Conservation (phyloP, 805 yeast genomes). For the Nakazawaea pomicola region DNA sequence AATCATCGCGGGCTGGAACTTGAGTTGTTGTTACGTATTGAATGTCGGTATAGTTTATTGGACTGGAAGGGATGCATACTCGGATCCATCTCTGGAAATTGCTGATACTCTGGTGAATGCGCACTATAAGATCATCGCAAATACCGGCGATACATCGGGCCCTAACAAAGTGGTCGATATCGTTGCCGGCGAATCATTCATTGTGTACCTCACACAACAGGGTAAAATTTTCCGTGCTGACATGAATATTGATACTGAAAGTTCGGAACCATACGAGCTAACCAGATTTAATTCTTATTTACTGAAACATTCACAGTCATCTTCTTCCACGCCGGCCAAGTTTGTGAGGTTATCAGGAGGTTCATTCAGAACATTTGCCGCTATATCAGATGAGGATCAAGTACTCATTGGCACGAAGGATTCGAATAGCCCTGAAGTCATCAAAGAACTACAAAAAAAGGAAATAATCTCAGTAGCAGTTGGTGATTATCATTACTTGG, state of each 20-base stretch:
- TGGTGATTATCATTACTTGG: constrained; percentile 71
- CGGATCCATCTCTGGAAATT: constrained; percentile 16
- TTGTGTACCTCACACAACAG: constrained; percentile 42
- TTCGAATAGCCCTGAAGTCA: constrained; percentile 24
- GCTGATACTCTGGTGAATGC: constrained; percentile 31
- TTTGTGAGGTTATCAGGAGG: constrained; percentile 56
- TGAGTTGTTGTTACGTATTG: constrained; percentile 43
- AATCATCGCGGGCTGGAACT: constrained; percentile 65
- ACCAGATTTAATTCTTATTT: constrained; percentile 29
- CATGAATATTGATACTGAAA: constrained; percentile 20
- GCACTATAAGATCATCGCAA: constrained; percentile 34
- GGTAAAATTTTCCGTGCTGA: constrained; percentile 37
- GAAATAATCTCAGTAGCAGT: constrained; percentile 52
- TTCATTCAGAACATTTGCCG: constrained; percentile 47
- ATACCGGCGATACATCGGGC: constrained; percentile 30
- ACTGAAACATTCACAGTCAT: constrained; percentile 15
- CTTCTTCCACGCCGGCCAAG: constrained; percentile 20
- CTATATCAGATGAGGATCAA: constrained; percentile 47
- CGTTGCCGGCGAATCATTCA: constrained; percentile 44
- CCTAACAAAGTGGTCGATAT: constrained; percentile 43
- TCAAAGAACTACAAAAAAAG: constrained; percentile 39
- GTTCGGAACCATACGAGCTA: constrained; percentile 20
- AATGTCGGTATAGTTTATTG: constrained; percentile 56
- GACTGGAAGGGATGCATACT: constrained; percentile 30
- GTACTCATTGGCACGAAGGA: constrained; percentile 36